Conservation (phyloP, 768 basidiomycete genomes). For the Boletus eberwhitei region DNA sequence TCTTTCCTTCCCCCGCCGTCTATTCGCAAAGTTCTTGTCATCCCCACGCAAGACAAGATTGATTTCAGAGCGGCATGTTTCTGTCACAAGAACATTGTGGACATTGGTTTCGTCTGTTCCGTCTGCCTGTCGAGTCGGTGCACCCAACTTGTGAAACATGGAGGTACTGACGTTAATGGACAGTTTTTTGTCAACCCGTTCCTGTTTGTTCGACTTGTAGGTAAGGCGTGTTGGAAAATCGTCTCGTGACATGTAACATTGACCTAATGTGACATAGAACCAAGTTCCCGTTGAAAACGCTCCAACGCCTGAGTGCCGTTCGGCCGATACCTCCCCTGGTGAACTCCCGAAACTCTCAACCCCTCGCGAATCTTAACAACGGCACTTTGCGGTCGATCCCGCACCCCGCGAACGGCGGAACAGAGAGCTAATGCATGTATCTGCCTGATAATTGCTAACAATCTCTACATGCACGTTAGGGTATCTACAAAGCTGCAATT, state of each 20-base stretch:
- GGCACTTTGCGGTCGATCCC: constrained; percentile 21
- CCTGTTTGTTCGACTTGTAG: constrained; percentile 94
- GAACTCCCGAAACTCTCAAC: constrained; percentile 31
- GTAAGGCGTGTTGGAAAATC: constrained; percentile 42
- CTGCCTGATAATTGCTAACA: background rate
- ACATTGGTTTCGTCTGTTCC: constrained; percentile 97
- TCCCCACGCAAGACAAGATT: constrained; percentile 91
- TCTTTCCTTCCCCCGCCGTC: constrained; percentile 70
- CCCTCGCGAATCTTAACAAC: constrained; percentile 33
- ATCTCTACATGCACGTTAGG: background rate
- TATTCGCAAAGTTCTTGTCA: constrained; percentile 72
- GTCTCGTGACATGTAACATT: background rate
- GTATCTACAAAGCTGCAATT: background rate
- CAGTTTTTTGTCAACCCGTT: constrained; percentile 92
- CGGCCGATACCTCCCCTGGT: constrained; percentile 39
- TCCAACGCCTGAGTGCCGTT: constrained; percentile 73
- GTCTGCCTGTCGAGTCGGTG: constrained; percentile 92
- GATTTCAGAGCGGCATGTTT: constrained; percentile 98
- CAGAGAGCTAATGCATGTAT: constrained; percentile 9
- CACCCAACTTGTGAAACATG: background rate
- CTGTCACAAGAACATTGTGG: constrained; percentile 96
- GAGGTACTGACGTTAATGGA: constrained; percentile 9
- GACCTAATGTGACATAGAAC: constrained; percentile 49
- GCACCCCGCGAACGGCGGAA: constrained; percentile 18
- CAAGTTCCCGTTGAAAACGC: constrained; percentile 91